phyloP scores from a whole-genome alignment of 768 basidiomycete species.

The Tulasnella sp. region DNA sequence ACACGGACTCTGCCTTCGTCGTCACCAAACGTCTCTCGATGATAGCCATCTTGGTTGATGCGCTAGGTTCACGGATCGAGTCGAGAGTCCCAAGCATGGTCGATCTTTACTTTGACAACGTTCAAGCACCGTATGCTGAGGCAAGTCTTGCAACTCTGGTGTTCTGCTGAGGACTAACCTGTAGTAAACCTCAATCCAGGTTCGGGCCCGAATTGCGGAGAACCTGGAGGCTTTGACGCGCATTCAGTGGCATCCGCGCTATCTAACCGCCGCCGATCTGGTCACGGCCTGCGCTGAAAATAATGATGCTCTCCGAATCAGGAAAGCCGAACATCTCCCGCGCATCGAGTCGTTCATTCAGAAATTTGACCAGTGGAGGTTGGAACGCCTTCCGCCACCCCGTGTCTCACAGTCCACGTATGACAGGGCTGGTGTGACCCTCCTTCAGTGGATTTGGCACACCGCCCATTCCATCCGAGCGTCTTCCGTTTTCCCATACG shows the following conservation, averaged over 20 bases:
- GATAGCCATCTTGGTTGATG: conserved; percentile 54
- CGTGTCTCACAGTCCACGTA: conserved; percentile 80
- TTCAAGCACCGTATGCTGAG: conserved; percentile 77
- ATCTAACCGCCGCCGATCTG: conserved; percentile 43
- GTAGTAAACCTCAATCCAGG: conserved; percentile 29
- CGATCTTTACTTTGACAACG: conserved; percentile 58
- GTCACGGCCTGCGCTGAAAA: conserved; percentile 40
- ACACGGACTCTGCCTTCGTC: conserved; percentile 75
- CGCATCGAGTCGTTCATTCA: conserved; percentile 45
- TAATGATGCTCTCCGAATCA: conserved; percentile 49
- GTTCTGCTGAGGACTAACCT: not conserved
- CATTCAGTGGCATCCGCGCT: conserved; percentile 58
- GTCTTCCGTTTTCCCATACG: conserved; percentile 63
- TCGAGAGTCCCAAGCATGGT: conserved; percentile 54
- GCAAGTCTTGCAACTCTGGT: conserved; percentile 28
- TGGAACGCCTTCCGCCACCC: conserved; percentile 71
- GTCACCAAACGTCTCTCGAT: conserved; percentile 67
- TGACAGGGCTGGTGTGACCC: conserved; percentile 83
- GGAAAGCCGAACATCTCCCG: conserved; percentile 43
- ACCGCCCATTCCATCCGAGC: conserved; percentile 67
- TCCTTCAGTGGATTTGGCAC: conserved; percentile 70
- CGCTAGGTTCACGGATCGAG: conserved; percentile 53
- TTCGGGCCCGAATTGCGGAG: conserved; percentile 57
- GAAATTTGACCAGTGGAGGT: conserved; percentile 56
- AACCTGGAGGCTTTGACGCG: conserved; percentile 22